Evolutionary conservation across 2,329 filamentous ascomycete genomes (phyloP).

Genomic region (Fonsecaea erecta): DNA sequence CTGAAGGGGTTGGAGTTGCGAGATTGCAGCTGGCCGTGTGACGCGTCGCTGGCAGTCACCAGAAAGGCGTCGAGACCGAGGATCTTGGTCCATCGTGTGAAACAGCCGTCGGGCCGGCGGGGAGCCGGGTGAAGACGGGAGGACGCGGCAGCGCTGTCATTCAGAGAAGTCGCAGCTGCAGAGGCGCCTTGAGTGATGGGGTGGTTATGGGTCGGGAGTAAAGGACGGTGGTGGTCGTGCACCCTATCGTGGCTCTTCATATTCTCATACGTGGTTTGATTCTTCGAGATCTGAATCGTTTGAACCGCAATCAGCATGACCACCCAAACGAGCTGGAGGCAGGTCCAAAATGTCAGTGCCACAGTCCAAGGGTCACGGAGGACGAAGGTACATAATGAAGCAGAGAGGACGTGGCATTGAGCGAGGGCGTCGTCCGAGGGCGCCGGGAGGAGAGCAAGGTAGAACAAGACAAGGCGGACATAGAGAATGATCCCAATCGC

Average conservation of each 20-base stretch:
- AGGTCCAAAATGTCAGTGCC: conserved; percentile 76
- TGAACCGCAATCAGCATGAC: conserved; percentile 97
- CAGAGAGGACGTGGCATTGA: conserved; percentile 76
- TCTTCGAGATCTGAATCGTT: conserved; percentile 86
- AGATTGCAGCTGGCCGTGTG: conserved; percentile 51
- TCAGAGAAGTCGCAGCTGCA: conserved; percentile 42
- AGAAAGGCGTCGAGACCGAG: conserved; percentile 93
- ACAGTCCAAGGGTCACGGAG: conserved; percentile 85
- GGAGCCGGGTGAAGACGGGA: conserved; percentile 56
- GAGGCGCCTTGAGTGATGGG: conserved; percentile 47
- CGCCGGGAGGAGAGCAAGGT: conserved; percentile 28
- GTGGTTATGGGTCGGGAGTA: conserved; percentile 54
- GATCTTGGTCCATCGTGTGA: conserved; percentile 80
- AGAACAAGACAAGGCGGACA: conserved; percentile 73
- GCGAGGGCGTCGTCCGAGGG: conserved; percentile 38
- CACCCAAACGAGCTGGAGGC: conserved; percentile 89
- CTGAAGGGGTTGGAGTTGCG: conserved; percentile 78
- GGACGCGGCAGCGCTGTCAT: conserved; percentile 36
- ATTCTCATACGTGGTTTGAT: conserved; percentile 95
- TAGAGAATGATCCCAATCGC: conserved; percentile 75
- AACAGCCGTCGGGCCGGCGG: conserved; percentile 65
- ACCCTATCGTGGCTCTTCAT: conserved; percentile 69
- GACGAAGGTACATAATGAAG: conserved; percentile 73
- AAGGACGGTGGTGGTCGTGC: conserved; percentile 38
- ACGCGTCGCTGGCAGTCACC: conserved; percentile 78